Evolutionary conservation across 805 yeast species (phyloP).

Genomic region (Starmerella cellae): DNA sequence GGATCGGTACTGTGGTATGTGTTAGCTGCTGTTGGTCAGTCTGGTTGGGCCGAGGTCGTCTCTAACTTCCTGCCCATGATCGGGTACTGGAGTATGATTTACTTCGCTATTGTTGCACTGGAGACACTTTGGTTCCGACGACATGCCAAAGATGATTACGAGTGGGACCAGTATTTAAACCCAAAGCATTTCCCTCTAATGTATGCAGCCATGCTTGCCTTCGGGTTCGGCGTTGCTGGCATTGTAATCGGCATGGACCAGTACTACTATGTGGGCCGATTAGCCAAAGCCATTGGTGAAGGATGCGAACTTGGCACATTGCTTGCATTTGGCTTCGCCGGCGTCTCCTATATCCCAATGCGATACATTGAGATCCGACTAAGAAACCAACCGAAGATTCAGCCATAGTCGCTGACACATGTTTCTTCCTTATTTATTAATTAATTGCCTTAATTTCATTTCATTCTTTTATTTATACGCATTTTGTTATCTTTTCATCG

Average conservation of each 20-base stretch:
- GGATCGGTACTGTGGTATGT: slow-evolving; percentile 52
- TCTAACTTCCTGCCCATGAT: slow-evolving; percentile 81
- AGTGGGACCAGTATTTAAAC: slow-evolving; percentile 66
- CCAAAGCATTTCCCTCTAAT: slow-evolving; percentile 49
- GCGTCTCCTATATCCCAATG: slow-evolving; percentile 47
- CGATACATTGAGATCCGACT: slow-evolving; percentile 51
- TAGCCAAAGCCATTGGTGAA: slow-evolving; percentile 52
- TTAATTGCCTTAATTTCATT: no score
- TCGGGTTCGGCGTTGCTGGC: slow-evolving; percentile 60
- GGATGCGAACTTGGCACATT: slow-evolving; percentile 76
- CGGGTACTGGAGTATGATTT: slow-evolving; percentile 82
- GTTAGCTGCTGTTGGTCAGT: slow-evolving; percentile 62
- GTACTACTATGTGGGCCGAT: slow-evolving; percentile 66
- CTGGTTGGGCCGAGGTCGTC: slow-evolving; percentile 57
- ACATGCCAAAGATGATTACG: slow-evolving; percentile 38
- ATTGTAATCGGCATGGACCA: slow-evolving; percentile 83
- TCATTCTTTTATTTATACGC: no score
- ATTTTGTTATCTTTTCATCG: no score
- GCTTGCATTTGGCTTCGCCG: slow-evolving; percentile 59
- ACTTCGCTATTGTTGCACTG: slow-evolving; percentile 53
- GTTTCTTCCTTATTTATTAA: no score
- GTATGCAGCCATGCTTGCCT: slow-evolving; percentile 53
- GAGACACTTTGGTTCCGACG: slow-evolving; percentile 64
- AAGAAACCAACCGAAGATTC: slow-evolving; percentile 24
- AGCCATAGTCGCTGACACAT: no score